Evolutionary conservation across 108 stramenopile species (phyloP).

Genomic region (Licmophora abbreviata): DNA sequence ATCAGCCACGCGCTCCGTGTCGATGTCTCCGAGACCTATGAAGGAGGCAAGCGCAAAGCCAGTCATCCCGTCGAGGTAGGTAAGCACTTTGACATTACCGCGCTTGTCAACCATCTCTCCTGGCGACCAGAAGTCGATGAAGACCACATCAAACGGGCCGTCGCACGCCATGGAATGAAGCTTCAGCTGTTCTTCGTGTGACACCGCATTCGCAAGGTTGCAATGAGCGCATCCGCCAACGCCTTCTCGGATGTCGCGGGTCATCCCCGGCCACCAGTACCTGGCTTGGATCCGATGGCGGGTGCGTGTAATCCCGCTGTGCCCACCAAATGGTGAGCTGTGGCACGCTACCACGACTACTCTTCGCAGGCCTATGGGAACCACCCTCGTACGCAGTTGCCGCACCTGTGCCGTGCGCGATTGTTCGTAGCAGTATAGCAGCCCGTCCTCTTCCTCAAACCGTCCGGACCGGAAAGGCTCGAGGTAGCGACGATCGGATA

Average conservation of each 20-base stretch:
- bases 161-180: neutral
- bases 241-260: neutral
- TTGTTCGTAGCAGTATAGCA: neutral
- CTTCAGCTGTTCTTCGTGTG: neutral
- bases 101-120: neutral
- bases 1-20: neutral
- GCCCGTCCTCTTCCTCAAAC: conserved; percentile 1
- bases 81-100: neutral
- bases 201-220: neutral
- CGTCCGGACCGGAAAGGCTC: no score
- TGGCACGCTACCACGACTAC: neutral
- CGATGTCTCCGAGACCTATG: neutral
- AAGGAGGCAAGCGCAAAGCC: neutral
- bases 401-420: neutral
- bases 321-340: neutral
- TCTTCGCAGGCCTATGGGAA: neutral
- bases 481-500: no score
- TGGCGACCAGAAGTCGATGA: neutral
- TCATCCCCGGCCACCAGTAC: neutral
- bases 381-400: neutral
- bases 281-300: neutral
- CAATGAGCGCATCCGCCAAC: neutral
- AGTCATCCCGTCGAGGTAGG: neutral
- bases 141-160: neutral
- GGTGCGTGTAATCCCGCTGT: neutral